These are phyloP conservation scores for Cucurbita maxima DNA, from an alignment of 306 rosid species.

Conservation along the genomic window DNA sequence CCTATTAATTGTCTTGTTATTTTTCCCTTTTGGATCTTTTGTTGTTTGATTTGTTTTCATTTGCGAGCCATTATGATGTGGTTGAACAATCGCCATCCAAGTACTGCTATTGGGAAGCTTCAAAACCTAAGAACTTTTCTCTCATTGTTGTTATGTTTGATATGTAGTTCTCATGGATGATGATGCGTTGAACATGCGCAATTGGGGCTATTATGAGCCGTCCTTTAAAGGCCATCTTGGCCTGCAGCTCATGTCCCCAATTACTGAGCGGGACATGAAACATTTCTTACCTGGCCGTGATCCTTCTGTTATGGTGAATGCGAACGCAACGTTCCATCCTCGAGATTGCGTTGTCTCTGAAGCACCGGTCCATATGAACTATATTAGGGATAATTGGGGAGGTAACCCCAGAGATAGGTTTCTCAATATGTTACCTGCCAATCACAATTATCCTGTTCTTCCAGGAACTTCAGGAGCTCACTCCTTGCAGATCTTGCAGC, in stretches of 20 bases:
- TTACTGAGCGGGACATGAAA: conserved; percentile 69
- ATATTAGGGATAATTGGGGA: conserved; percentile 67
- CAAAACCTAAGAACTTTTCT: conserved; percentile 11
- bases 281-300: conserved; percentile 67
- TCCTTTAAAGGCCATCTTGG: conserved; percentile 78
- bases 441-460: conserved; percentile 48
- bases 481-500: conserved; percentile 50
- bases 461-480: conserved; percentile 63
- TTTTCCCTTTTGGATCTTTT: neutral
- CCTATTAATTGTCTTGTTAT: neutral
- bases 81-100: neutral
- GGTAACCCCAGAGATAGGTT: conserved; percentile 57
- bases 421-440: conserved; percentile 59
- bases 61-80: neutral
- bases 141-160: conserved; percentile 16
- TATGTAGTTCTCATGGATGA: conserved; percentile 84
- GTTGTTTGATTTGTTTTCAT: neutral
- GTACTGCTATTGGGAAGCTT: conserved; percentile 5
- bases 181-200: conserved; percentile 79
- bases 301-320: conserved; percentile 37
- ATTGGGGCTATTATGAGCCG: conserved; percentile 97
- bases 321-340: conserved; percentile 51
- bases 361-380: conserved; percentile 42
- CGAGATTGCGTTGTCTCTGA: conserved; percentile 57
- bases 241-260: conserved; percentile 84